Base-by-base conservation (phyloP, 495 filamentous ascomycete genomes). In the Aspergillus panamensis region DNA sequence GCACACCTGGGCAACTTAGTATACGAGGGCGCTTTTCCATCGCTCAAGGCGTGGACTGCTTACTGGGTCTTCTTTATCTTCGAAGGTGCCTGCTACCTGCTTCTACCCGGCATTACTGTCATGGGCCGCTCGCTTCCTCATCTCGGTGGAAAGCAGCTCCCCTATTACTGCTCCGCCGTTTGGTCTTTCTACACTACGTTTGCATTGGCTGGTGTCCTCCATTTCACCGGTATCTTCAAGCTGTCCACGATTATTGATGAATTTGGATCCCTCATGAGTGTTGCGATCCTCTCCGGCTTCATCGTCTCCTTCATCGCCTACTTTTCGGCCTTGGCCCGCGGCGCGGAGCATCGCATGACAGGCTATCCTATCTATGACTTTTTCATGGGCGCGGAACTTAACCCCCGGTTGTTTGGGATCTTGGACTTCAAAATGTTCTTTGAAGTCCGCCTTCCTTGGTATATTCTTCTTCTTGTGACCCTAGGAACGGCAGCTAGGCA, bases 351-450 rank as follows among this genome's bases (percentile, higher is more conserved):
- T 71, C 85, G 91, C 60, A 96, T 98, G 94, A 94, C 89, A 48
- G 94, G 94, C 35, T 83, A 87, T 69, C 88, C 83, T 42, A 79
- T 98, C 66, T 97, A 97, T 72, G 94, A 98, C 76, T 97, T 96
- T 78, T 98, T 96, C 82, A 96, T 98, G 92, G 94, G 94, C 54
- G 91, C 94, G 12, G 94, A 98, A 78, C 80, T 98, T 45, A 96
- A 98, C 78, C 94, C 94, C 8, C 82, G 94, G 49, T 87, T 97
- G 84, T 96, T 97, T 70, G 89, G 87, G 25, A 85, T 93, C 61
- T 78, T 98, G 55, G 94, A 98, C 70, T 90, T 97, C 77, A 98
- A 98, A 82, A 97, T 98, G 94, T 97, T 98, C 79, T 96, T 93
- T 69, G 94, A 98, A 76, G 93, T 98, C 59, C 89, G 94, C 59